Percentiles rank a stretch among this genome's conserved stretches.
phyloP scores from a whole-genome alignment of 2,329 filamentous ascomycete species.

The Ceratocystis smalleyi region DNA sequence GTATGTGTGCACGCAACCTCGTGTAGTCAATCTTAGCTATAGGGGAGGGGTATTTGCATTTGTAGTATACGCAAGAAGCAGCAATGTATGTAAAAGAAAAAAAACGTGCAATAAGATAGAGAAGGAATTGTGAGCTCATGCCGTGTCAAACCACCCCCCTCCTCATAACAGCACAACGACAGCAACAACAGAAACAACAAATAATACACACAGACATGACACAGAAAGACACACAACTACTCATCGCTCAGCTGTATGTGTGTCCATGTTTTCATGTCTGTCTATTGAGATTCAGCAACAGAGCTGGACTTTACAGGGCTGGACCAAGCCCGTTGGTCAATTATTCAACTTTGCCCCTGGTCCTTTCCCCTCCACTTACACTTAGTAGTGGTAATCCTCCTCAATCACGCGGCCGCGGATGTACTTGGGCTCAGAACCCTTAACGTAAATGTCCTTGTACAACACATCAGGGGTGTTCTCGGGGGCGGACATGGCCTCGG shows the following conservation, averaged over 20 bases:
- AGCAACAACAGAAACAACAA: background rate
- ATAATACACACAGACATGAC: background rate
- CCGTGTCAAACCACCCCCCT: background rate
- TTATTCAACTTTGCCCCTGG: background rate
- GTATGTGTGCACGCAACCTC: too few species aligned
- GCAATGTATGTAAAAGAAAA: background rate
- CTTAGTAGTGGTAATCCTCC: conserved; percentile 71
- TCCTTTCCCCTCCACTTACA: background rate
- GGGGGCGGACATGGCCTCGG: conserved; percentile 74
- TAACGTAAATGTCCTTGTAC: conserved; percentile 92
- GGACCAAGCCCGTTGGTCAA: background rate
- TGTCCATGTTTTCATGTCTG: background rate
- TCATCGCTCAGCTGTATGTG: conserved; percentile 19
- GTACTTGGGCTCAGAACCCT: conserved; percentile 72
- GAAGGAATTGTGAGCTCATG: background rate
- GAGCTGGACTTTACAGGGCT: background rate
- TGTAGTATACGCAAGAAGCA: background rate
- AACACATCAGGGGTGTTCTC: conserved; percentile 68
- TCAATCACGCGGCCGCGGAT: conserved; percentile 76
- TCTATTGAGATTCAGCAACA: background rate
- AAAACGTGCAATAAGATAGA: background rate
- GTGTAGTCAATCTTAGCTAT: too few species aligned
- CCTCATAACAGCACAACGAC: background rate
- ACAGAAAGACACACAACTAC: conserved; percentile 18
- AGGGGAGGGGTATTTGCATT: background rate